These are phyloP conservation scores for Pseudohyphozyma bogoriensis DNA, from an alignment of 768 basidiomycete species.

Conservation along the genomic window DNA sequence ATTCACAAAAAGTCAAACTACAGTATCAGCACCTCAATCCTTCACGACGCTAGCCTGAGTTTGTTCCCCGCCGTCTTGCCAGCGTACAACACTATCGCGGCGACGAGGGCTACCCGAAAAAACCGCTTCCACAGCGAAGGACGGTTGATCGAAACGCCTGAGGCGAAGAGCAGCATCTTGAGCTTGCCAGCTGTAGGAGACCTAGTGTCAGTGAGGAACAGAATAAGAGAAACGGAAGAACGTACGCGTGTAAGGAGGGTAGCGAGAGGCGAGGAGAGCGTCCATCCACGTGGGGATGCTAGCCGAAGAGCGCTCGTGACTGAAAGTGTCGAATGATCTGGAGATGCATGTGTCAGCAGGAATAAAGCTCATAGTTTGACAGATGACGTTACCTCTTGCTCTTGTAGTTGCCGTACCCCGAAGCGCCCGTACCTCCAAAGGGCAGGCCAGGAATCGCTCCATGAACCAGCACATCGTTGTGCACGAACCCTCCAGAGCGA, in stretches of 20 bases:
- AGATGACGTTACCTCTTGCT: constrained; percentile 44
- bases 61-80: too few species aligned
- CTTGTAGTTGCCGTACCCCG: constrained; percentile 49
- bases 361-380: neutral
- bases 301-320: constrained; percentile 20
- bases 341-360: neutral
- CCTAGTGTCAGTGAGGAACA: neutral
- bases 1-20: too few species aligned
- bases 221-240: neutral
- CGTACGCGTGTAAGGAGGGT: constrained; percentile 27
- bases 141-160: neutral
- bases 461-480: constrained; percentile 60
- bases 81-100: too few species aligned
- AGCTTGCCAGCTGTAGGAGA: neutral
- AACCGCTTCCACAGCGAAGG: too few species aligned
- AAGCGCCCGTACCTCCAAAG: constrained; percentile 60
- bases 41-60: too few species aligned
- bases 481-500: constrained; percentile 56
- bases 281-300: constrained; percentile 28
- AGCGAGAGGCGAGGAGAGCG: constrained; percentile 14
- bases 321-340: constrained; percentile 26
- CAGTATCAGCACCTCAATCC: too few species aligned
- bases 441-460: constrained; percentile 48
- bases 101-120: too few species aligned
- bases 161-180: neutral